These are phyloP conservation scores for Aureobasidium sp. DNA, from an alignment of 2,329 filamentous ascomycete species.

Conservation along the genomic window DNA sequence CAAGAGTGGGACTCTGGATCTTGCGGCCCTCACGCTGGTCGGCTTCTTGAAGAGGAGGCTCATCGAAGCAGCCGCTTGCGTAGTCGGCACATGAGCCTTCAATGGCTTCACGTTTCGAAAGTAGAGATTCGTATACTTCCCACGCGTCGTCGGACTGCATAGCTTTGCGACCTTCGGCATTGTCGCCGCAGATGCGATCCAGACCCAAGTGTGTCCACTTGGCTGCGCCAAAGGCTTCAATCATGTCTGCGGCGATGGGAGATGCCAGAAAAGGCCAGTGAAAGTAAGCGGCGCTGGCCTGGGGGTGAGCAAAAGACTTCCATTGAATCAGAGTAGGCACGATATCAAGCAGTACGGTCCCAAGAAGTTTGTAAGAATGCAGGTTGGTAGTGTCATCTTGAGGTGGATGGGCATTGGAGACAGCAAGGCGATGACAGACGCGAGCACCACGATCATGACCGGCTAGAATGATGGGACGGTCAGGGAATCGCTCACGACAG, in stretches of 20 bases:
- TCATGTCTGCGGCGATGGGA: constrained; percentile 37
- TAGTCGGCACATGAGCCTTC: constrained; percentile 44
- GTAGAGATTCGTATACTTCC: constrained; percentile 39
- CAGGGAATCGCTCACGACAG: constrained; percentile 29
- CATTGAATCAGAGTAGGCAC: constrained; percentile 44
- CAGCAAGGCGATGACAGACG: constrained; percentile 43
- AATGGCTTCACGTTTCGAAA: constrained; percentile 37
- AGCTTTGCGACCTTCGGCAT: constrained; percentile 26
- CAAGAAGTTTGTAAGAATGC: constrained; percentile 31
- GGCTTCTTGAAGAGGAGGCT: constrained; percentile 37
- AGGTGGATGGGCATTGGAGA: constrained; percentile 30
- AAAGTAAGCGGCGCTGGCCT: constrained; percentile 35
- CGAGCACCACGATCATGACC: constrained; percentile 47
- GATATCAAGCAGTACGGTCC: constrained; percentile 43
- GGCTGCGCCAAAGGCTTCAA: constrained; percentile 37
- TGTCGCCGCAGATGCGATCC: constrained; percentile 23
- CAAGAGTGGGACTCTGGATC: constrained; percentile 36
- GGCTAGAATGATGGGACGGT: constrained; percentile 37
- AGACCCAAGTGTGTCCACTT: constrained; percentile 33
- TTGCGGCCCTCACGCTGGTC: constrained; percentile 42
- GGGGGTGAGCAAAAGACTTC: constrained; percentile 34
- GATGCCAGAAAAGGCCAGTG: constrained; percentile 49
- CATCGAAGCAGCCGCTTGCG: constrained; percentile 36
- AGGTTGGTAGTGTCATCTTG: not conserved
- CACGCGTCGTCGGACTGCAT: constrained; percentile 33